Evolutionary conservation across 148 eudicot genomes (phyloP).

Genomic region (Beta vulgaris): DNA sequence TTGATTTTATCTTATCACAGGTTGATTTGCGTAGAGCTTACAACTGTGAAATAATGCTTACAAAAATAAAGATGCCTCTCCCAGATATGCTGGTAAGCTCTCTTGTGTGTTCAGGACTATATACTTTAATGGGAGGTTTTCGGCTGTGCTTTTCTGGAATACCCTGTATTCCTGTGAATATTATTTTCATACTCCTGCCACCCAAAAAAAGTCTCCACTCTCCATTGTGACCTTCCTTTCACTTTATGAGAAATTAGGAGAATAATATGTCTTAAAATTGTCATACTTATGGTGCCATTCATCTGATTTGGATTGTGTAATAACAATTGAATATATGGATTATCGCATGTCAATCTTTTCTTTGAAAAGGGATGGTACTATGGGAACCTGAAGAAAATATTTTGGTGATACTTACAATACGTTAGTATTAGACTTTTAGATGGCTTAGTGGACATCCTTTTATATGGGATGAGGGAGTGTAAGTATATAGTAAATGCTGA

Average conservation of each 20-base stretch:
- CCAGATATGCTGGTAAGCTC: conserved; percentile 86
- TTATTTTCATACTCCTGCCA: not conserved
- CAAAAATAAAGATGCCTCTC: conserved; percentile 93
- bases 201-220: not conserved
- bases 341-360: not conserved
- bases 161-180: not conserved
- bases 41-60: conserved; percentile 98
- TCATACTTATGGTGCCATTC: not conserved
- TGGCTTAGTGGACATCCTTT: not conserved
- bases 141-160: not conserved
- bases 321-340: not conserved
- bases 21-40: conserved; percentile 93
- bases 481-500: not conserved
- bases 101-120: conserved; percentile 7
- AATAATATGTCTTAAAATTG: not conserved
- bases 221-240: too few relatives aligned
- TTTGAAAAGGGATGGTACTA: not conserved
- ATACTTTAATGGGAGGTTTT: not conserved
- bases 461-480: not conserved
- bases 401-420: not conserved
- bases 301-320: not conserved
- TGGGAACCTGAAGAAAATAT: not conserved
- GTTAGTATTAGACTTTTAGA: not conserved
- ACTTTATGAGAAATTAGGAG: not conserved
- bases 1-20: conserved; percentile 37